Conservation (phyloP, 768 basidiomycete genomes). For the Tulasnella calospora region DNA sequence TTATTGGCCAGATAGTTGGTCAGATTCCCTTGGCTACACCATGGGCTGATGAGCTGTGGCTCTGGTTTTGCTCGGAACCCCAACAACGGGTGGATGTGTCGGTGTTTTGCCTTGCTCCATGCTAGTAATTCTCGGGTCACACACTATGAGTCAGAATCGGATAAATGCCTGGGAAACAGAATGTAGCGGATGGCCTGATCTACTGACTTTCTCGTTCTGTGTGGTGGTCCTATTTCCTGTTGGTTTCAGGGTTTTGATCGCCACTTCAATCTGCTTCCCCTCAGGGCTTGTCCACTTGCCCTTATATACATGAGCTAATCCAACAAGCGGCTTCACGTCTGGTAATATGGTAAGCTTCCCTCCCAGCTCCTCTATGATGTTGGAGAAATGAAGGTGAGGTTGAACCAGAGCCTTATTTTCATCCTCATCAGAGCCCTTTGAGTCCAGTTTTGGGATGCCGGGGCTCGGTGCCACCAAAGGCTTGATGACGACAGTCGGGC, state of each 20-base stretch:
- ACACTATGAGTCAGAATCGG: background rate
- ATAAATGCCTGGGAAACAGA: background rate
- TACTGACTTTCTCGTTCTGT: no score
- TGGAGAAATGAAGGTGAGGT: no score
- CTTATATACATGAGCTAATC: background rate
- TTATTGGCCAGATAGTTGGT: background rate
- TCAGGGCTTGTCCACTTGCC: background rate
- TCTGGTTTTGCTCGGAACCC: background rate
- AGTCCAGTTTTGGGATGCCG: no score
- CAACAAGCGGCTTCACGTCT: no score
- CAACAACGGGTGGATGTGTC: background rate
- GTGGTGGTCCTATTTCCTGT: no score
- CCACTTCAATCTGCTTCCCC: background rate
- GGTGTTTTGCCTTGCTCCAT: background rate
- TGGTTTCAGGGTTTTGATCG: background rate
- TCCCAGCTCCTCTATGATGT: no score
- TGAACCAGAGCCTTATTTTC: no score
- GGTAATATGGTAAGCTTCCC: no score
- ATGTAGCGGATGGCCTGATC: no score
- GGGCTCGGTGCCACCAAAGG: no score
- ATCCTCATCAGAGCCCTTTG: no score
- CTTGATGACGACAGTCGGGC: no score
- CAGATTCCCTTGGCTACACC: slow-evolving; percentile 9
- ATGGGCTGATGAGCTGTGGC: slow-evolving; percentile 3
- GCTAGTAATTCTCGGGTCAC: background rate